Percentiles rank a stretch among this genome's conserved stretches.
These are phyloP conservation scores for Pseudotulostoma volvatum DNA, from an alignment of 495 filamentous ascomycete genomes.

Conservation along the genomic window DNA sequence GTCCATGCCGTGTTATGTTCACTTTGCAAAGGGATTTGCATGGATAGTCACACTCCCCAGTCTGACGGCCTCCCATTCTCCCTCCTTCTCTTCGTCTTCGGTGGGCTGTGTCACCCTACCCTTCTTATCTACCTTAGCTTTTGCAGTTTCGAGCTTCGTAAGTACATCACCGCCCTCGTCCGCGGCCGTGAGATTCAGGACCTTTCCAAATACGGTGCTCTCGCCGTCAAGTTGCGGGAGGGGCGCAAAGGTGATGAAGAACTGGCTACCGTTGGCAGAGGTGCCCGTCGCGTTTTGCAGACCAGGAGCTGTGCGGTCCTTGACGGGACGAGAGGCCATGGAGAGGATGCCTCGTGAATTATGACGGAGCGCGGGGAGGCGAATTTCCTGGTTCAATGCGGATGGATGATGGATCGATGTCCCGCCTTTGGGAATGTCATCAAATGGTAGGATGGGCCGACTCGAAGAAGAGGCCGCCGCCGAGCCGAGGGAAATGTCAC, in stretches of 20 bases:
- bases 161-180: conserved; percentile 32
- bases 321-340: conserved; percentile 73
- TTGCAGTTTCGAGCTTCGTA: conserved; percentile 54
- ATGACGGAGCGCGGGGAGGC: conserved; percentile 59
- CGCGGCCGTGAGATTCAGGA: conserved; percentile 34
- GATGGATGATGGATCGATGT: conserved; percentile 65
- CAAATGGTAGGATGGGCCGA: conserved; percentile 23
- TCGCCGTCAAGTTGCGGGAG: conserved; percentile 87
- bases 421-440: conserved; percentile 54
- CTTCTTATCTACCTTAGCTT: conserved; percentile 82
- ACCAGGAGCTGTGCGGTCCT: conserved; percentile 35
- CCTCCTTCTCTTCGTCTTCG: conserved; percentile 17
- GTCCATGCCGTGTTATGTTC: too few relatives aligned
- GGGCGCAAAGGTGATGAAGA: conserved; percentile 75
- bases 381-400: conserved; percentile 84
- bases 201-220: conserved; percentile 85
- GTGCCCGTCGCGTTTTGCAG: conserved; percentile 35
- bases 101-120: conserved; percentile 49
- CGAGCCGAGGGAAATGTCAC: conserved; percentile 51
- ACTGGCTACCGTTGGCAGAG: conserved; percentile 83
- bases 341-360: conserved; percentile 73
- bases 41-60: conserved; percentile 75
- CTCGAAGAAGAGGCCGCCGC: conserved; percentile 23
- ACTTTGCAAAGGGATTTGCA: conserved; percentile 79
- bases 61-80: conserved; percentile 34